A percentile compares a stretch with the other conserved stretches of the same genome.
Conservation (phyloP, 768 basidiomycete species). For the Lactarius akahatsu region DNA sequence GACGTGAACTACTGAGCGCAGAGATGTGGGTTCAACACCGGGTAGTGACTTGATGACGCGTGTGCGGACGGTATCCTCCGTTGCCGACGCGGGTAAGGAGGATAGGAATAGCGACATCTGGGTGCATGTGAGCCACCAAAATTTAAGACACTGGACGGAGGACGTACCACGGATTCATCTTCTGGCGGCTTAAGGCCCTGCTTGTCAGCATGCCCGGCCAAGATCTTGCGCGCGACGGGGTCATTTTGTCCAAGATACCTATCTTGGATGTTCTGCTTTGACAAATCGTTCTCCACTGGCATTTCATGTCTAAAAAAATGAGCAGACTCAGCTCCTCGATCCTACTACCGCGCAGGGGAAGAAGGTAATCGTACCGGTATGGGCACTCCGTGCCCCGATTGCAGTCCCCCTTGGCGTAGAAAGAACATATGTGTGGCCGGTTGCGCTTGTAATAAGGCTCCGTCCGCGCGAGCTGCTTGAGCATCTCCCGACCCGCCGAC, state of each 20-base stretch:
- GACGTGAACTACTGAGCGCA: constrained; percentile 86
- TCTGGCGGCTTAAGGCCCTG: constrained; percentile 90
- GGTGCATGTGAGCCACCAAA: constrained; percentile 23
- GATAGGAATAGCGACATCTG: constrained; percentile 88
- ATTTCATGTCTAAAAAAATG: constrained; percentile 70
- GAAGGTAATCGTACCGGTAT: constrained; percentile 50
- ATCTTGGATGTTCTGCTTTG: constrained; percentile 93
- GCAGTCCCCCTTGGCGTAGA: constrained; percentile 95
- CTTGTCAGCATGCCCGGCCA: constrained; percentile 72
- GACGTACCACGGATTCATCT: constrained; percentile 77
- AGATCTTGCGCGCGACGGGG: constrained; percentile 90
- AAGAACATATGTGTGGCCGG: constrained; percentile 89
- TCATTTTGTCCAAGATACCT: constrained; percentile 91
- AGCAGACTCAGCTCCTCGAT: neutral
- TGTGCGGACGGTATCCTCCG: constrained; percentile 74
- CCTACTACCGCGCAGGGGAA: neutral
- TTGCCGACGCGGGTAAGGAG: constrained; percentile 65
- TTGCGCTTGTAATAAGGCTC: constrained; percentile 99
- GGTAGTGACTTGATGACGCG: constrained; percentile 68
- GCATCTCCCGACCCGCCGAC: constrained; percentile 92
- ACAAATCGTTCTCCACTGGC: constrained; percentile 75
- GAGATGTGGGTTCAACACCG: constrained; percentile 55
- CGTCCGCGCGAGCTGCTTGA: constrained; percentile 90
- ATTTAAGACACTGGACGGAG: neutral
- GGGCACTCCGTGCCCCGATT: constrained; percentile 90